Percentiles rank a stretch among this genome's conserved stretches.
These are phyloP conservation scores for Diaporthe sp. DNA, from an alignment of 2,329 filamentous ascomycete genomes.

Conservation along the genomic window DNA sequence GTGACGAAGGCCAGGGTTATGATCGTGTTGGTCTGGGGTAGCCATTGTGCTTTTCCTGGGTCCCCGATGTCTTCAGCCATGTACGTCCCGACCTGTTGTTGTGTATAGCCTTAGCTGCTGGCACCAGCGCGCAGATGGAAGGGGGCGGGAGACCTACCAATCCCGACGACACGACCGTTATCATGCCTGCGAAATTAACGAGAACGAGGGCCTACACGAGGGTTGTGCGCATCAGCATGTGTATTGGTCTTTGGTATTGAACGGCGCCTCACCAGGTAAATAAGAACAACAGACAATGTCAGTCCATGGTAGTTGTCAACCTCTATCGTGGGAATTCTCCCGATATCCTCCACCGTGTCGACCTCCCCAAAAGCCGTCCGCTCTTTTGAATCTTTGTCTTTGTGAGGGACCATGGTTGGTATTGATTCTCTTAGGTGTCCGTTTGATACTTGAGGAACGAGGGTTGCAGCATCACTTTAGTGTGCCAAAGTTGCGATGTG, in stretches of 20 bases:
- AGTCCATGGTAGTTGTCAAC: slow-evolving; percentile 1
- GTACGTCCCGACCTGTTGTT: not conserved
- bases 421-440: not conserved
- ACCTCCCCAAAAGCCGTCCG: not conserved
- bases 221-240: not conserved
- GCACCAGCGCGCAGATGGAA: not conserved
- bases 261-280: not conserved
- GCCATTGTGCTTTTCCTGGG: slow-evolving; percentile 1
- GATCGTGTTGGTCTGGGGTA: not conserved
- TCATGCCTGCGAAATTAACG: slow-evolving; percentile 14
- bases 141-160: not conserved
- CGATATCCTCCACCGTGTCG: not conserved
- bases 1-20: slow-evolving; percentile 8
- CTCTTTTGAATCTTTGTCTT: not conserved
- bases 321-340: not conserved
- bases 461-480: too few relatives aligned
- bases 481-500: too few relatives aligned
- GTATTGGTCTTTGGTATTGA: too few relatives aligned
- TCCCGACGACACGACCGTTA: slow-evolving; percentile 1
- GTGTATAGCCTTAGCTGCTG: not conserved
- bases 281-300: slow-evolving; percentile 3
- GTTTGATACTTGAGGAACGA: not conserved
- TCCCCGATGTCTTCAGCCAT: slow-evolving; percentile 10
- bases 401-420: not conserved
- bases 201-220: not conserved